phyloP scores from a whole-genome alignment of 1,139 yeast species.

The Insectozyma bohioensis region DNA sequence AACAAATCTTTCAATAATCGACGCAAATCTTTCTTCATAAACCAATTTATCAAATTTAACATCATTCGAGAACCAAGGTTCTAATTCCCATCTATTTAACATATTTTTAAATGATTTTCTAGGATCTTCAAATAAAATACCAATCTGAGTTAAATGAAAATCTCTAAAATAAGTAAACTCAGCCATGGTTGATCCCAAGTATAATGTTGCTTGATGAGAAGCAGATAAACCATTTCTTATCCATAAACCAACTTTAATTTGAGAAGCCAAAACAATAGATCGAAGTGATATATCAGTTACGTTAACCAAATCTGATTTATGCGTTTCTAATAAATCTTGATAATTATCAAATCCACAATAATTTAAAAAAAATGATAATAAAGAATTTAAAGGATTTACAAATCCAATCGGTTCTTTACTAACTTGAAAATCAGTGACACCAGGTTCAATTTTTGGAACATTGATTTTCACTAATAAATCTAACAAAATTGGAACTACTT shows the following conservation, averaged over 20 bases:
- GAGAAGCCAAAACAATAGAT: conserved; percentile 67
- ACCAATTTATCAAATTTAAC: conserved; percentile 38
- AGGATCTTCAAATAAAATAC: conserved; percentile 46
- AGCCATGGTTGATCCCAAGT: conserved; percentile 33
- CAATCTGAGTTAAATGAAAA: conserved; percentile 57
- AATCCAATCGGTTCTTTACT: conserved; percentile 53
- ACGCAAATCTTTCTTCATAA: conserved; percentile 57
- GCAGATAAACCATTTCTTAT: conserved; percentile 74
- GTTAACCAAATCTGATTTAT: conserved; percentile 31
- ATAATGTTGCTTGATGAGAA: conserved; percentile 45
- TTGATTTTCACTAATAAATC: conserved; percentile 16
- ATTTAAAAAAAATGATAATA: conserved; percentile 45
- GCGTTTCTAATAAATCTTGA: conserved; percentile 16
- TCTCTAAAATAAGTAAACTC: conserved; percentile 45
- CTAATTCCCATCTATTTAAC: conserved; percentile 62
- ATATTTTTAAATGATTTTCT: conserved; percentile 44
- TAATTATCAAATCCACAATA: conserved; percentile 26
- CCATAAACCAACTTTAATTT: conserved; percentile 83
- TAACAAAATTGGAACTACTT: conserved; percentile 3
- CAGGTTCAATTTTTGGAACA: conserved; percentile 30
- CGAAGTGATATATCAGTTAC: conserved; percentile 60
- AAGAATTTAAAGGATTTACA: conserved; percentile 58
- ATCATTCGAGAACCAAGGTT: conserved; percentile 50
- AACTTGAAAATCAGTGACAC: conserved; percentile 42
- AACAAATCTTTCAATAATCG: conserved; percentile 54